These are phyloP conservation scores for Sphagnum fallax DNA, from an alignment of 228 moss, liverwort and hornwort species.

Conservation along the genomic window DNA sequence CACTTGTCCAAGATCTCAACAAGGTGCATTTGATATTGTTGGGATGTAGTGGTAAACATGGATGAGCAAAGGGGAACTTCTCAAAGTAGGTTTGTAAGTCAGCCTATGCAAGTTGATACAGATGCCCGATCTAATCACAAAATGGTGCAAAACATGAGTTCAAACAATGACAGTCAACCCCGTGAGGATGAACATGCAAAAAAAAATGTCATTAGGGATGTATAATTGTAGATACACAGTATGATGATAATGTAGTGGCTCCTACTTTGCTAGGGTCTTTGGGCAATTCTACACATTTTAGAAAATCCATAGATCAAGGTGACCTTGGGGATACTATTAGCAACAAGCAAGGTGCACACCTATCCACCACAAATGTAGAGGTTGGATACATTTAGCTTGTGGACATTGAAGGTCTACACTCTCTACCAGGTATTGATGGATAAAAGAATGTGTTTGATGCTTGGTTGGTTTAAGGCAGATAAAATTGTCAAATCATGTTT, in stretches of 20 bases:
- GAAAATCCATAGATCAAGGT: slow-evolving; percentile 1
- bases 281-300: slow-evolving; percentile 8
- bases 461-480: no score
- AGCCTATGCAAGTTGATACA: slow-evolving; percentile 19
- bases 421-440: slow-evolving; percentile 18
- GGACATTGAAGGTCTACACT: slow-evolving; percentile 1
- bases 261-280: slow-evolving; percentile 18
- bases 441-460: no score
- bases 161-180: slow-evolving; percentile 13
- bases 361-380: slow-evolving; percentile 8
- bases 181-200: slow-evolving; percentile 25
- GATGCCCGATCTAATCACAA: slow-evolving; percentile 6
- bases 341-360: no score
- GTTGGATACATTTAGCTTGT: slow-evolving; percentile 23
- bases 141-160: not conserved
- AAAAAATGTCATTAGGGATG: slow-evolving; percentile 27
- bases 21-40: no score
- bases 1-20: no score
- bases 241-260: slow-evolving; percentile 36
- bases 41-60: no score
- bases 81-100: slow-evolving; percentile 26
- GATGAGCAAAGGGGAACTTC: not conserved
- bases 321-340: slow-evolving; percentile 17
- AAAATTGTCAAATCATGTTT: no score
- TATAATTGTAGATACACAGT: slow-evolving; percentile 71